A percentile compares a stretch with the other conserved stretches of the same genome.
Evolutionary conservation across 306 rosid genomes (phyloP).

Genomic region (Cucumis cinereus): DNA sequence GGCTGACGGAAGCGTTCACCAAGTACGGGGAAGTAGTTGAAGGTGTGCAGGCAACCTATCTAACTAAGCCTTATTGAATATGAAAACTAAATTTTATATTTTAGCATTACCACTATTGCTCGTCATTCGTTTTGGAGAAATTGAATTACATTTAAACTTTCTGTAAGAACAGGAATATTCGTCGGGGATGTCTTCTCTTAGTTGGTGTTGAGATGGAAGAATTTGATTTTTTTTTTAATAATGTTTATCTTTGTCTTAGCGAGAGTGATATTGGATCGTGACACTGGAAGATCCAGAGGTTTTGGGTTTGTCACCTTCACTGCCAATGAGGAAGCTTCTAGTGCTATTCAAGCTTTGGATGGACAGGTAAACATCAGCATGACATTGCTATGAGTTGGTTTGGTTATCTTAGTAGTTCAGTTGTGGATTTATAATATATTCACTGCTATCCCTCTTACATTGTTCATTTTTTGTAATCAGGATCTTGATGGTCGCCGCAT

Average conservation of each 20-base stretch:
- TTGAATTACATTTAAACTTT: not conserved
- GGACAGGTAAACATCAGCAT: conserved; percentile 47
- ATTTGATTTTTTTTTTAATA: not conserved
- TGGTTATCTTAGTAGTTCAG: not conserved
- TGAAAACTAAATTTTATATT: not conserved
- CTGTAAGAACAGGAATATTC: not conserved
- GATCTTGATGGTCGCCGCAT: conserved; percentile 78
- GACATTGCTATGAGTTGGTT: not conserved
- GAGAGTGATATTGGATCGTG: conserved; percentile 67
- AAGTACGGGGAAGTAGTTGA: conserved; percentile 73
- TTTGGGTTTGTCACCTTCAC: conserved; percentile 68
- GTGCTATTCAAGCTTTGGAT: conserved; percentile 81
- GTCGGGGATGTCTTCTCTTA: not conserved
- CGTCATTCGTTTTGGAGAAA: not conserved
- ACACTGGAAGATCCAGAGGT: conserved; percentile 79
- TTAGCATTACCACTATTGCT: not conserved
- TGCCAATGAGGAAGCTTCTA: conserved; percentile 67
- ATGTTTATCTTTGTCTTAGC: conserved; percentile 28
- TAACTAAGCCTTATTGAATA: not conserved
- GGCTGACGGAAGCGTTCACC: conserved; percentile 55
- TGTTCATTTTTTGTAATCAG: conserved; percentile 17
- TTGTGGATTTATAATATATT: not conserved
- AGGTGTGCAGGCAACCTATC: conserved; percentile 27
- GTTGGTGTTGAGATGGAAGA: not conserved
- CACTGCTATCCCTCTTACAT: not conserved